These are phyloP conservation scores for Vigna hirtella DNA, from an alignment of 306 rosid genomes.

Conservation along the genomic window DNA sequence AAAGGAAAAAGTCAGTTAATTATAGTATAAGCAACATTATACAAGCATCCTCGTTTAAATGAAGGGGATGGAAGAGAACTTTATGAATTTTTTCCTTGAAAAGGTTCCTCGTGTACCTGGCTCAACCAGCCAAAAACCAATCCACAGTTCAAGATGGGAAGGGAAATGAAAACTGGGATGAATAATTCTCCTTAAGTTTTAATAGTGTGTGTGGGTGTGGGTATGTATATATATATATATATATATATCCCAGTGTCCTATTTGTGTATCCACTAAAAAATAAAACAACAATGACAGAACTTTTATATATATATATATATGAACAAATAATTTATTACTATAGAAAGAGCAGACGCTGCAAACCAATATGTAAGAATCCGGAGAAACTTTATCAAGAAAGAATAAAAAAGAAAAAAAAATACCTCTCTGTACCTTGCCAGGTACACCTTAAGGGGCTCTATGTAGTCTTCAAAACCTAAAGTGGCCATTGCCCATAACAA, in stretches of 20 bases:
- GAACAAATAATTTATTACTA: background rate
- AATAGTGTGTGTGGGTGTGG: no score
- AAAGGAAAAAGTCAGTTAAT: constrained; percentile 39
- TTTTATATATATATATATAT: background rate
- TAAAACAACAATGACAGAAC: background rate
- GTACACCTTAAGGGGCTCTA: constrained; percentile 90
- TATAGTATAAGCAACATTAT: constrained; percentile 18
- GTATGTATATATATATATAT: background rate
- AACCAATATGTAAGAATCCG: background rate
- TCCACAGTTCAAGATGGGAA: constrained; percentile 5
- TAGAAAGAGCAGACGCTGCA: background rate
- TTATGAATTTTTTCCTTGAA: constrained; percentile 22
- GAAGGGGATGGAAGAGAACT: background rate
- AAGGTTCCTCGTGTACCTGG: background rate
- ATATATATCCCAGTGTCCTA: background rate
- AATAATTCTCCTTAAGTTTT: constrained; percentile 17
- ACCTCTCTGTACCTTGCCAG: constrained; percentile 93
- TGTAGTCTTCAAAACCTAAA: constrained; percentile 90
- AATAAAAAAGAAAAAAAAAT: background rate
- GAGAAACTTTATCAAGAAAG: background rate
- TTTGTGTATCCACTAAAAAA: no score
- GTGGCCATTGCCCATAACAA: constrained; percentile 95
- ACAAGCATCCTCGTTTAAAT: background rate
- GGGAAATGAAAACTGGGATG: constrained; percentile 17
- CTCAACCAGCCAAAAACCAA: constrained; percentile 15